Evolutionary conservation across 768 basidiomycete species (phyloP).

Genomic region (Hortiboletus flavorubellus): DNA sequence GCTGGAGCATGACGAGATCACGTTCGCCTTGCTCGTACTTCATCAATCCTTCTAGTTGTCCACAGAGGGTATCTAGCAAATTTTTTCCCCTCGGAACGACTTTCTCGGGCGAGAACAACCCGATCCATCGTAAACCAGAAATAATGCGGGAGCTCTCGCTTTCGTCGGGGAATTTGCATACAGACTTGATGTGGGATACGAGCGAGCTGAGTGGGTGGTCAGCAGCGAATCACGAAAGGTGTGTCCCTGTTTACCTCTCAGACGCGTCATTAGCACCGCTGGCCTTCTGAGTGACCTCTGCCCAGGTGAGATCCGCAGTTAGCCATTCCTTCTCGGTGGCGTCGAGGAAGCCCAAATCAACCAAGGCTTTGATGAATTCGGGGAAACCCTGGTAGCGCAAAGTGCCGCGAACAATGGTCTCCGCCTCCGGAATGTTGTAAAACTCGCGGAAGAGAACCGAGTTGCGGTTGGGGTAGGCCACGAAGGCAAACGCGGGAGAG

Average conservation of each 20-base stretch:
- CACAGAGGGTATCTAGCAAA: constrained; percentile 92
- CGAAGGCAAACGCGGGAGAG: constrained; percentile 92
- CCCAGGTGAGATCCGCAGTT: constrained; percentile 72
- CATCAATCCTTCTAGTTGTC: constrained; percentile 86
- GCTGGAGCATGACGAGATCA: constrained; percentile 96
- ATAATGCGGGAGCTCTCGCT: constrained; percentile 74
- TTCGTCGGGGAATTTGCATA: constrained; percentile 71
- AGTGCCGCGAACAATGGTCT: constrained; percentile 90
- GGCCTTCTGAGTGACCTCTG: constrained; percentile 74
- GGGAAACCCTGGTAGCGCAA: constrained; percentile 97
- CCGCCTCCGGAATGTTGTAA: constrained; percentile 91
- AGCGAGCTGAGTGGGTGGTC: constrained; percentile 51
- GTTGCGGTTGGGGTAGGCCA: constrained; percentile 96
- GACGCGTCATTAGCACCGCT: constrained; percentile 61
- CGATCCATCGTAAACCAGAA: constrained; percentile 91
- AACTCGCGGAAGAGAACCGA: constrained; percentile 86
- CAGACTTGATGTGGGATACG: constrained; percentile 61
- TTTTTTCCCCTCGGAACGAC: constrained; percentile 64
- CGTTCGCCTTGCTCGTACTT: constrained; percentile 87
- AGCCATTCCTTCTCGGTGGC: constrained; percentile 76
- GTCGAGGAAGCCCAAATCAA: constrained; percentile 85
- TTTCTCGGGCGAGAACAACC: constrained; percentile 75
- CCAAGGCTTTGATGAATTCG: constrained; percentile 84
- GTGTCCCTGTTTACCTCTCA: constrained; percentile 52
- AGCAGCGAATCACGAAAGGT: neutral